Conservation (phyloP, 345 rosid species). For the Syzygium oleosum region DNA sequence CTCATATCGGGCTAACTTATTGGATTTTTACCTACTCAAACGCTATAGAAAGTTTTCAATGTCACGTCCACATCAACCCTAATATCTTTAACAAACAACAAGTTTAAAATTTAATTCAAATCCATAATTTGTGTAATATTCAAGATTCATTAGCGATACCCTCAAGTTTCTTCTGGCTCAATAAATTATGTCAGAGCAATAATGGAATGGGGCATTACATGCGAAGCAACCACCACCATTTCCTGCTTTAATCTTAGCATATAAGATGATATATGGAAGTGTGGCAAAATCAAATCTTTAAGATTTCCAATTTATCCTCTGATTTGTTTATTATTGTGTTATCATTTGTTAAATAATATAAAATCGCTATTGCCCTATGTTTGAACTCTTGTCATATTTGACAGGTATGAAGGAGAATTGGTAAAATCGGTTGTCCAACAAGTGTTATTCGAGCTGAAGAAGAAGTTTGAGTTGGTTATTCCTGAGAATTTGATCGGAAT, state of each 20-base stretch:
- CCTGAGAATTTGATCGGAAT: background rate
- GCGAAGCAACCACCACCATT: no score
- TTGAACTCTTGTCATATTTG: background rate
- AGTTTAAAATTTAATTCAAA: background rate
- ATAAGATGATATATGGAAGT: background rate
- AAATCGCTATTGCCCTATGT: rapidly evolving
- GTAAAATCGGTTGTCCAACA: background rate
- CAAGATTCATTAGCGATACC: background rate
- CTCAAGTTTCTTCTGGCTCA: background rate
- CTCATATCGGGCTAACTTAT: background rate
- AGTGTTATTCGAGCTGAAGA: background rate
- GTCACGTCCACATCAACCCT: background rate
- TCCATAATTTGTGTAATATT: no score
- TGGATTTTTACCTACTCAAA: background rate
- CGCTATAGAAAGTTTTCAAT: background rate
- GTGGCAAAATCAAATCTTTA: no score
- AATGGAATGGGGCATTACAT: background rate
- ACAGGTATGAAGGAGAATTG: background rate
- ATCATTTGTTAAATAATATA: background rate
- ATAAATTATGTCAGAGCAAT: background rate
- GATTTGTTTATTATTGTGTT: no score
- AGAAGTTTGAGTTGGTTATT: background rate
- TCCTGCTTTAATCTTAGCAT: background rate
- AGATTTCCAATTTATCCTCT: no score
- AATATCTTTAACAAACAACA: no score